A percentile compares a stretch with the other conserved stretches of the same genome.
phyloP scores from a whole-genome alignment of 768 basidiomycete genomes.

The Pisolithus sp. region DNA sequence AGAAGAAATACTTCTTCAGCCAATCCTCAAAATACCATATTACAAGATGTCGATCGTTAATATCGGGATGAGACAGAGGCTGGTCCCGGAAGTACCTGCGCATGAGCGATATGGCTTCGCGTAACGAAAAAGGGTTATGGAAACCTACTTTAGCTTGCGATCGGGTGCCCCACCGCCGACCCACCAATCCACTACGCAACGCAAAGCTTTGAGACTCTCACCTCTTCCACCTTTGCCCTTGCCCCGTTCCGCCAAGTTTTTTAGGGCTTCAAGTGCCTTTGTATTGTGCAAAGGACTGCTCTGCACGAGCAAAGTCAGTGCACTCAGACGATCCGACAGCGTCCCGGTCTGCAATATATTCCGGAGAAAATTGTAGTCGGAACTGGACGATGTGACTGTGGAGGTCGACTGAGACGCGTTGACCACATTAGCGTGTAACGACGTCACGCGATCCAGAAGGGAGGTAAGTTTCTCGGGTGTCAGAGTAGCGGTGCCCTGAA shows the following conservation, averaged over 20 bases:
- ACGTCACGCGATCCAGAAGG: slow-evolving; percentile 40
- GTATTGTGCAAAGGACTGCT: slow-evolving; percentile 82
- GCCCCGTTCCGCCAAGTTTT: slow-evolving; percentile 68
- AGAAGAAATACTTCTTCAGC: slow-evolving; percentile 96
- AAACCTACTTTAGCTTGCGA: slow-evolving; percentile 74
- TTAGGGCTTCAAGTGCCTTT: slow-evolving; percentile 70
- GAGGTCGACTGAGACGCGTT: slow-evolving; percentile 46
- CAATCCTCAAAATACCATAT: slow-evolving; percentile 95
- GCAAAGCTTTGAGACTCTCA: slow-evolving; percentile 82
- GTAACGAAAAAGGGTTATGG: not conserved
- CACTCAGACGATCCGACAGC: slow-evolving; percentile 85
- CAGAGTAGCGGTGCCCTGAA: slow-evolving; percentile 19
- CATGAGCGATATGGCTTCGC: not conserved
- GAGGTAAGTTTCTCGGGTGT: slow-evolving; percentile 40
- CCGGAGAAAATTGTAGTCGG: slow-evolving; percentile 76
- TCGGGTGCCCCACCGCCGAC: slow-evolving; percentile 86
- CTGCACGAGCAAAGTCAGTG: slow-evolving; percentile 84
- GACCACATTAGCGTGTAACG: slow-evolving; percentile 40
- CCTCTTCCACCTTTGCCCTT: slow-evolving; percentile 87
- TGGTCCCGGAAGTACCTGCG: slow-evolving; percentile 88
- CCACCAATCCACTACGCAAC: slow-evolving; percentile 98
- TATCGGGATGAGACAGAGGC: slow-evolving; percentile 53
- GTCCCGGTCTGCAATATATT: slow-evolving; percentile 87
- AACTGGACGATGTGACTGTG: slow-evolving; percentile 38
- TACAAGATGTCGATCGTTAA: slow-evolving; percentile 68